Evolutionary conservation across 208 protist genomes (phyloP).

Genomic region (Leishmania guyanensis): DNA sequence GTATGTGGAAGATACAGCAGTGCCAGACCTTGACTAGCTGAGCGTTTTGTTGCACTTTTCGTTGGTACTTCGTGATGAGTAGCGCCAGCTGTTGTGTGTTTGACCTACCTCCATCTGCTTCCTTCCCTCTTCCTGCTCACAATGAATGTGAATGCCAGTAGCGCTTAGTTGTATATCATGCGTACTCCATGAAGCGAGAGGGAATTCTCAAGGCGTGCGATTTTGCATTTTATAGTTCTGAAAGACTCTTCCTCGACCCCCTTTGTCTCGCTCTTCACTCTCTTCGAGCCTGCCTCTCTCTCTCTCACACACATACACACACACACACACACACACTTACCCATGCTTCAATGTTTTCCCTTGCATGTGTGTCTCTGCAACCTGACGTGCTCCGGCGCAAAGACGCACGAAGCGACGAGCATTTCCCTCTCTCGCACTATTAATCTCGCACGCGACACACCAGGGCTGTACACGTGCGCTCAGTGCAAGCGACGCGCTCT

Average conservation of each 20-base stretch:
- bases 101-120: background rate
- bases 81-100: background rate
- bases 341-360: background rate
- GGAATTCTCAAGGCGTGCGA: background rate
- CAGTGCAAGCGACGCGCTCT: background rate
- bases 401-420: background rate
- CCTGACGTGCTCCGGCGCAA: background rate
- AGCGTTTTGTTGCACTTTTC: background rate
- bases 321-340: too few species aligned
- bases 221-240: too few species aligned
- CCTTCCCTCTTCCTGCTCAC: background rate
- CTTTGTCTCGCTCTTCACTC: background rate
- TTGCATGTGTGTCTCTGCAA: background rate
- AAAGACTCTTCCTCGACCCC: too few species aligned
- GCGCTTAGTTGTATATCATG: background rate
- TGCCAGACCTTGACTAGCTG: too few species aligned
- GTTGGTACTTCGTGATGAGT: background rate
- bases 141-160: background rate
- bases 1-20: background rate
- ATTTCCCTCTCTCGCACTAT: background rate
- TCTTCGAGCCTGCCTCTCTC: background rate
- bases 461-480: background rate
- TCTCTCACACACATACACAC: background rate
- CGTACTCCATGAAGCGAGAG: background rate
- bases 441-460: background rate